These are phyloP conservation scores for Podospora didyma DNA, from an alignment of 495 filamentous ascomycete genomes.

Conservation along the genomic window DNA sequence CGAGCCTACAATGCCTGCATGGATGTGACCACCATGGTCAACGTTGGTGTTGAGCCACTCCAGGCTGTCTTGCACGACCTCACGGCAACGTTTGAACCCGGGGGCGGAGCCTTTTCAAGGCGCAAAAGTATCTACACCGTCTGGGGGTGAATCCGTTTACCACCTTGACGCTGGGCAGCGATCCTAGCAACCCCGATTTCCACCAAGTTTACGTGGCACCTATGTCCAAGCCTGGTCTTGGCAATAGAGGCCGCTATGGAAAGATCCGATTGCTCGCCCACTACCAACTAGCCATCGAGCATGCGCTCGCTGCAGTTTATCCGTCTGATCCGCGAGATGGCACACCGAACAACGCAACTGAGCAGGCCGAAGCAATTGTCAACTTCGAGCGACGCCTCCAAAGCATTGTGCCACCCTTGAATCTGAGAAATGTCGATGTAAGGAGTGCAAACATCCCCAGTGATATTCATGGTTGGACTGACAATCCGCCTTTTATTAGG, in stretches of 20 bases:
- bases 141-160: too few species aligned
- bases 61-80: constrained; percentile 37
- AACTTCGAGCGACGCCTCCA: neutral
- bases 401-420: neutral
- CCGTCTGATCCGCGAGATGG: neutral
- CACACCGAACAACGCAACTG: neutral
- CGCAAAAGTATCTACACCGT: neutral
- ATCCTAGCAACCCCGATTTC: neutral
- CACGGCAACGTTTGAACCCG: neutral
- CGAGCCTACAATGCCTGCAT: constrained; percentile 62
- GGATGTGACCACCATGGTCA: constrained; percentile 50
- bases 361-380: neutral
- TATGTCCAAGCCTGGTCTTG: neutral
- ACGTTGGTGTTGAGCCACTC: constrained; percentile 54
- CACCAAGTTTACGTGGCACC: neutral
- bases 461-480: neutral
- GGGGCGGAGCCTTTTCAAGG: neutral
- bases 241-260: neutral
- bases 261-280: neutral
- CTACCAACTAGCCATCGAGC: neutral
- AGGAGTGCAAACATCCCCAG: too few species aligned
- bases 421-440: neutral
- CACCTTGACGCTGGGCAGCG: too few species aligned
- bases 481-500: too few species aligned
- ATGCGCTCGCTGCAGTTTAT: neutral